phyloP scores from a whole-genome alignment of 176 grass and related monocot species.

The Rhynchospora pubera region DNA sequence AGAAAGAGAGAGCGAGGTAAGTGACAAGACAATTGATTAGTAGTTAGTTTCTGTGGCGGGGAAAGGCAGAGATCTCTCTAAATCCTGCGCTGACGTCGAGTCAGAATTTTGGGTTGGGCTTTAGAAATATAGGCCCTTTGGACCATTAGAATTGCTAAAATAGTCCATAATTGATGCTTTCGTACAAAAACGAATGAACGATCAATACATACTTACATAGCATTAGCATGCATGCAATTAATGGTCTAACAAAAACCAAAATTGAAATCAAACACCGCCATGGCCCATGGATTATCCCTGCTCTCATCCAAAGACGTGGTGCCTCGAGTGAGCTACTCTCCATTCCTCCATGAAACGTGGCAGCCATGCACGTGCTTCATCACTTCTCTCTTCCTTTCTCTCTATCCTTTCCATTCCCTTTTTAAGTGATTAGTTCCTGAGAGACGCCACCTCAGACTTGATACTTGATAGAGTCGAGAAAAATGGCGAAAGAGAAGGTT shows the following conservation, averaged over 20 bases:
- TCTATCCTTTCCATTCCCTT: conserved; percentile 15
- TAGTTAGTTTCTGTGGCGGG: conserved; percentile 7
- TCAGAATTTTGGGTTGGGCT: background rate
- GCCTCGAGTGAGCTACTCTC: background rate
- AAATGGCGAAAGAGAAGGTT: background rate
- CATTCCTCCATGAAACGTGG: conserved; percentile 34
- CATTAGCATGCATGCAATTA: no score
- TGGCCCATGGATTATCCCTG: background rate
- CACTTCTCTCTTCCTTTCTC: background rate
- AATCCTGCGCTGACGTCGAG: background rate
- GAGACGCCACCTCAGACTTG: background rate
- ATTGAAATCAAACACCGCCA: background rate
- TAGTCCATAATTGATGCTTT: background rate
- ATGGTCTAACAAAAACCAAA: background rate
- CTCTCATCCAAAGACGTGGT: conserved; percentile 23
- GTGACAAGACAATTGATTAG: background rate
- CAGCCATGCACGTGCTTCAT: conserved; percentile 41
- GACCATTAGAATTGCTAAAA: background rate
- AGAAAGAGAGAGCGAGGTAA: background rate
- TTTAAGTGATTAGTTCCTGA: conserved; percentile 6
- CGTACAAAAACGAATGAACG: background rate
- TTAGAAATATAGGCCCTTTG: background rate
- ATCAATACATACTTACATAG: no score
- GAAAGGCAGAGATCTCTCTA: background rate
- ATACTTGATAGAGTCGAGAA: background rate